phyloP scores from a whole-genome alignment of 2,329 filamentous ascomycete species.

The Magnaporthales sp. region DNA sequence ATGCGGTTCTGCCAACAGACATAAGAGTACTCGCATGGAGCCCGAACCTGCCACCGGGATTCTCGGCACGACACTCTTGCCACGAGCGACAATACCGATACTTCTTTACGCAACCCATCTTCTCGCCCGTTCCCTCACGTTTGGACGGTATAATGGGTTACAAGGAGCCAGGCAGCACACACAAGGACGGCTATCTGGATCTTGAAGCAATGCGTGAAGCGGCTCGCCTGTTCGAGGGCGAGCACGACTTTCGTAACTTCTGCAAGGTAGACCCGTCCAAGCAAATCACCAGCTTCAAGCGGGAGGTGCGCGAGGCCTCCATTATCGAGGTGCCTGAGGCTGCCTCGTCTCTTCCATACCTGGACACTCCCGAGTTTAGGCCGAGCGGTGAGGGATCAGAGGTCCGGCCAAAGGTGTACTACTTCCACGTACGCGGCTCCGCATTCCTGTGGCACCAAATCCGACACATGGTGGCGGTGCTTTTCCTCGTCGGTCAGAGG shows the following conservation, averaged over 20 bases:
- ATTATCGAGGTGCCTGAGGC: slow-evolving; percentile 60
- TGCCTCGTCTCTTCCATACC: slow-evolving; percentile 46
- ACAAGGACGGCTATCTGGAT: slow-evolving; percentile 71
- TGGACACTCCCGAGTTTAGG: slow-evolving; percentile 36
- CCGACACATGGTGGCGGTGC: slow-evolving; percentile 79
- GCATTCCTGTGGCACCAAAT: slow-evolving; percentile 99
- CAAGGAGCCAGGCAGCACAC: slow-evolving; percentile 10
- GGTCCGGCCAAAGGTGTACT: slow-evolving; percentile 60
- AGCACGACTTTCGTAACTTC: slow-evolving; percentile 93
- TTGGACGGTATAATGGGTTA: slow-evolving; percentile 24
- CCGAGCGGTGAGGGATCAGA: slow-evolving; percentile 16
- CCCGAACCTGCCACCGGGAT: slow-evolving; percentile 66
- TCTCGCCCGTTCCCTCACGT: slow-evolving; percentile 54
- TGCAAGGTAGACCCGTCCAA: slow-evolving; percentile 90
- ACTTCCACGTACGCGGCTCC: slow-evolving; percentile 79
- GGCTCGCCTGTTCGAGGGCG: slow-evolving; percentile 69
- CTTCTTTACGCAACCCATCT: slow-evolving; percentile 94
- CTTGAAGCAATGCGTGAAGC: slow-evolving; percentile 79
- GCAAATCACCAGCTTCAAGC: slow-evolving; percentile 75
- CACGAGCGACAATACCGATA: slow-evolving; percentile 88
- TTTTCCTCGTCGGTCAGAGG: slow-evolving; percentile 90
- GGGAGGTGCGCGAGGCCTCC: slow-evolving; percentile 71
- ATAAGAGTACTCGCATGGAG: slow-evolving; percentile 94
- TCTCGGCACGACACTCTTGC: slow-evolving; percentile 90
- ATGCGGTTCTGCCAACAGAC: slow-evolving; percentile 78